phyloP scores from a whole-genome alignment of 2,329 filamentous ascomycete species.

The Talaromyces amestolkiae region DNA sequence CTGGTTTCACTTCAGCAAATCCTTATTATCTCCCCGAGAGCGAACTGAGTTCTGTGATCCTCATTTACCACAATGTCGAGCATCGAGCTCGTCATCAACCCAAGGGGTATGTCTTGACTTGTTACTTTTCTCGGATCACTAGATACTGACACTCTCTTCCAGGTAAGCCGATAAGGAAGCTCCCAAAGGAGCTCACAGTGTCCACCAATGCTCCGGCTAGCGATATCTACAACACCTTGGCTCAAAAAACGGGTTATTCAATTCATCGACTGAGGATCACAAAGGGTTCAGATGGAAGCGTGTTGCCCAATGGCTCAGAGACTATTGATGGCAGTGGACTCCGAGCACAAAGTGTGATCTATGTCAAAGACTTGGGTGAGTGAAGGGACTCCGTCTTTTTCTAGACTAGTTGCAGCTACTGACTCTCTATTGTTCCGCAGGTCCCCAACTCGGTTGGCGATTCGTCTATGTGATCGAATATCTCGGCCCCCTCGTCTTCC shows the following conservation, averaged over 20 bases:
- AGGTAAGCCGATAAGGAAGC: conserved; percentile 62
- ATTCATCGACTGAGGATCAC: conserved; percentile 63
- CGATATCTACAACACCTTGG: conserved; percentile 59
- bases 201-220: conserved; percentile 51
- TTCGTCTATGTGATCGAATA: conserved; percentile 97
- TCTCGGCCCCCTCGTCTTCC: conserved; percentile 83
- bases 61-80: conserved; percentile 11
- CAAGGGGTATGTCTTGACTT: conserved; percentile 27
- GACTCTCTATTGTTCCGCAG: conserved; percentile 45
- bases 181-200: conserved; percentile 57
- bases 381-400: not conserved
- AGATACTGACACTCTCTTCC: not conserved
- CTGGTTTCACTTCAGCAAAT: not conserved
- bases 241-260: conserved; percentile 54
- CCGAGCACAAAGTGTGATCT: conserved; percentile 60
- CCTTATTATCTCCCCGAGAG: not conserved
- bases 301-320: conserved; percentile 54
- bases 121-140: not conserved
- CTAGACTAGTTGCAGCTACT: not conserved
- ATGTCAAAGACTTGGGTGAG: conserved; percentile 90
- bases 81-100: conserved; percentile 35
- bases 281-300: conserved; percentile 60
- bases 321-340: conserved; percentile 57
- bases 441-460: conserved; percentile 84
- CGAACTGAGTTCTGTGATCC: not conserved